Evolutionary conservation across 345 rosid species (phyloP), one percentile per base, ranked within the genome.

Genomic region (Syzygium jambos): DNA sequence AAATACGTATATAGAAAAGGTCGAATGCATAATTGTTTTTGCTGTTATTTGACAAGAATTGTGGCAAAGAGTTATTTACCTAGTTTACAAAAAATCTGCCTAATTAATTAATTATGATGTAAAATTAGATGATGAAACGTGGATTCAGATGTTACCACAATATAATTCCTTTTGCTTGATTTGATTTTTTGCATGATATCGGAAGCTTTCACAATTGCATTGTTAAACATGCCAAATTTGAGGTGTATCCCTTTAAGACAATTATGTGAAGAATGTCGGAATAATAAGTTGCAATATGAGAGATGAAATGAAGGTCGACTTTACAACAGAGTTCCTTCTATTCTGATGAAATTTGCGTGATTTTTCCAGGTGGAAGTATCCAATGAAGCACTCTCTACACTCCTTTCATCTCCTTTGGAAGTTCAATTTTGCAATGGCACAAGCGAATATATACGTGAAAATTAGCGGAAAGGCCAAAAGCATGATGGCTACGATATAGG

Each of bases 371-470:
- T 29, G 77, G 41, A 63, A 63, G 41, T 63, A 15, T 15, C 15
- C 77, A 63, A 29, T 15, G 41, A 29, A 63, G 77, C 77, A 15
- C 9, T 63, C 77, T 63, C 77, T 29, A 14, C 38, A 6, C 34
- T 63, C 77, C 21, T 46, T 46, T 88, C 85, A 92, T 54, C 91
- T 90, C 78, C 30, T 91, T 34, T 91, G 93, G 63, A 86, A 93
- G 88, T 93, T 92, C 27, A 92, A 87, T 86, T 92, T 93, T 68
- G 92, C 91, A 22, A 87, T 89, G 22, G 89, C 85, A 19, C 25
- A 85, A 51, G 92, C 57, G 86, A 92, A 93, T 65, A 84, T 21
- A 51, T 54, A 78, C 14, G 92, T 90, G 86, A 89, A 90, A 52
- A 91, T 11, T 29, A 91, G 9, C 7, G 93, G 94, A 51, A 90